Percentiles rank a stretch among this genome's conserved stretches.
Conservation (phyloP, 768 basidiomycete genomes). For the Russula sp. region DNA sequence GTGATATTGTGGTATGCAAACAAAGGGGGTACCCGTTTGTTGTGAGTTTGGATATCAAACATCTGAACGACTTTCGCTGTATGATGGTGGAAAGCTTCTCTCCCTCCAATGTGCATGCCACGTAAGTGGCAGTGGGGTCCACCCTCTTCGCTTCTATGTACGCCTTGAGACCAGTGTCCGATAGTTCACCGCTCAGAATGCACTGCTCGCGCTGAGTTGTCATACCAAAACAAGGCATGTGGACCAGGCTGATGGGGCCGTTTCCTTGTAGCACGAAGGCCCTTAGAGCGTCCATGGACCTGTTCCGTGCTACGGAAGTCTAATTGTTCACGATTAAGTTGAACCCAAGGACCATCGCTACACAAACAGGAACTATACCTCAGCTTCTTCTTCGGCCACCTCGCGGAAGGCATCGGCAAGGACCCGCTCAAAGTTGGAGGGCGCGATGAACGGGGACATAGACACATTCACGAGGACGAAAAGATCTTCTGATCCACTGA, state of each 20-base stretch:
- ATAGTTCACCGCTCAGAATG: constrained; percentile 32
- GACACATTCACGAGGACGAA: constrained; percentile 35
- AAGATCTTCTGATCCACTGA: constrained; percentile 32
- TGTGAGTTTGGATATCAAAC: constrained; percentile 20
- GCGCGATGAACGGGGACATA: constrained; percentile 37
- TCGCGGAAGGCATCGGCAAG: constrained; percentile 33
- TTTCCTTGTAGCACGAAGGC: constrained; percentile 37
- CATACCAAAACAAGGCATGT: constrained; percentile 34
- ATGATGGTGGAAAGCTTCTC: constrained; percentile 19
- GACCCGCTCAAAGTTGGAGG: constrained; percentile 28
- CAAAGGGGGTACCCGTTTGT: constrained; percentile 6
- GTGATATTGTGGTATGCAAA: background rate
- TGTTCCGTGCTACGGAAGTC: constrained; percentile 31
- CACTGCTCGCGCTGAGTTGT: constrained; percentile 36
- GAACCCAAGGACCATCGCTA: background rate
- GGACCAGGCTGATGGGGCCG: constrained; percentile 31
- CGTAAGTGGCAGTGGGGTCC: constrained; percentile 24
- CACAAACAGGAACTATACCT: constrained; percentile 25
- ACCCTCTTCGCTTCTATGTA: constrained; percentile 23
- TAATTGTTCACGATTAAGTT: background rate
- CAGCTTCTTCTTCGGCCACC: constrained; percentile 33
- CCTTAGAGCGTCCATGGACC: constrained; percentile 30
- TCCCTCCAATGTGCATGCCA: constrained; percentile 24
- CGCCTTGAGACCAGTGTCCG: constrained; percentile 16
- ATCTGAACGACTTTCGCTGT: constrained; percentile 1